These are phyloP conservation scores for Russula compacta DNA, from an alignment of 768 basidiomycete species.

Conservation along the genomic window DNA sequence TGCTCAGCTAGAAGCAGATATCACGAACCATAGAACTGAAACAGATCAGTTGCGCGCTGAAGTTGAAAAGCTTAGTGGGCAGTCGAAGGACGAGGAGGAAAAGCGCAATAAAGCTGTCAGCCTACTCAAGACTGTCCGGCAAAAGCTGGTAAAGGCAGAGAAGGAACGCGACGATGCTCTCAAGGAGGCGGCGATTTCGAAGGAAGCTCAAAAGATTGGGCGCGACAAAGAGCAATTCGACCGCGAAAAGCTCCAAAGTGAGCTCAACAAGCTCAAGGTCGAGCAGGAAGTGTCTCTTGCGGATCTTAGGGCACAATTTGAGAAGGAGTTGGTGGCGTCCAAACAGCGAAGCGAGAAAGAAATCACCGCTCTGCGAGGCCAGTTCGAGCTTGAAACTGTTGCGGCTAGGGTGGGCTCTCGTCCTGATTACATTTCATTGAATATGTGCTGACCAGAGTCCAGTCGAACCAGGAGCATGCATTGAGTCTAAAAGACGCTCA, in stretches of 20 bases:
- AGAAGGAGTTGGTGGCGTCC: slow-evolving; percentile 52
- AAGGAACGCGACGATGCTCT: slow-evolving; percentile 80
- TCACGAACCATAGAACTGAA: slow-evolving; percentile 43
- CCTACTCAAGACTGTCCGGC: slow-evolving; percentile 87
- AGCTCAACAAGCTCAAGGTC: slow-evolving; percentile 49
- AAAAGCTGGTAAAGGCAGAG: slow-evolving; percentile 94
- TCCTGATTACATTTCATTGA: not conserved
- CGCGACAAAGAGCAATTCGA: slow-evolving; percentile 37
- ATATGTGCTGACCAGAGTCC: slow-evolving; percentile 15
- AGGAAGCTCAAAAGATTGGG: slow-evolving; percentile 43
- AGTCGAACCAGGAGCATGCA: slow-evolving; percentile 68
- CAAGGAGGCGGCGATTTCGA: slow-evolving; percentile 48
- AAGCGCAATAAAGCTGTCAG: slow-evolving; percentile 92
- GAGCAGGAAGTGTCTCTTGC: slow-evolving; percentile 56
- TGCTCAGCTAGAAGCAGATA: slow-evolving; percentile 40
- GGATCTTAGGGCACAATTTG: slow-evolving; percentile 57
- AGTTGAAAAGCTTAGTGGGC: slow-evolving; percentile 45
- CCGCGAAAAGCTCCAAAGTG: slow-evolving; percentile 45
- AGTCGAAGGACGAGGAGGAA: slow-evolving; percentile 92
- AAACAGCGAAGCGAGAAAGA: slow-evolving; percentile 76
- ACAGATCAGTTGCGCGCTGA: slow-evolving; percentile 55
- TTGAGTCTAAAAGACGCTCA: slow-evolving; percentile 48
- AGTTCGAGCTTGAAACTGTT: slow-evolving; percentile 70
- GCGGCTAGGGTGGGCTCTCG: slow-evolving; percentile 53
- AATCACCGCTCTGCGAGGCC: slow-evolving; percentile 47